phyloP scores from a whole-genome alignment of 257 asterid species.

The Misopates orontium region DNA sequence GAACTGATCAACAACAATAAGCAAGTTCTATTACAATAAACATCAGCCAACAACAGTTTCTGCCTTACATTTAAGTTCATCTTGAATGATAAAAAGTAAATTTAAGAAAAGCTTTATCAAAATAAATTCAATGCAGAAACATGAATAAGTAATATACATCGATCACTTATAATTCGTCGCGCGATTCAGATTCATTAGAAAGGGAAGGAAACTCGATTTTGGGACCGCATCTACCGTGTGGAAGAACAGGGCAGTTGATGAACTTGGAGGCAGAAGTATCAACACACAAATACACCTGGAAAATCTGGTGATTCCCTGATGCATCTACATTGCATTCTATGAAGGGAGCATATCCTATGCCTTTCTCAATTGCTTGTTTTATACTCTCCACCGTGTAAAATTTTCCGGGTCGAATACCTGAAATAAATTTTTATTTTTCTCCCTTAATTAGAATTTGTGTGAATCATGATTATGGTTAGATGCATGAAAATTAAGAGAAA shows the following conservation, averaged over 20 bases:
- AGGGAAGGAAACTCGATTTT: constrained; percentile 58
- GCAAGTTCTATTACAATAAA: too few relatives aligned
- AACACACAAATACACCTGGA: constrained; percentile 65
- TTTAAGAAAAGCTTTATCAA: too few relatives aligned
- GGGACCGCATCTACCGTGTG: constrained; percentile 59
- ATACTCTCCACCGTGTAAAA: constrained; percentile 41
- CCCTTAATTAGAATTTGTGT: background rate
- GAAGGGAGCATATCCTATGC: constrained; percentile 52
- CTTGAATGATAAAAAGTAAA: too few relatives aligned
- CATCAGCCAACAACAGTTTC: too few relatives aligned
- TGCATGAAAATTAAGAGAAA: too few relatives aligned
- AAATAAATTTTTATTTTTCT: background rate
- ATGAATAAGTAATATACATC: too few relatives aligned
- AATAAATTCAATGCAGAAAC: too few relatives aligned
- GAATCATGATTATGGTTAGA: background rate
- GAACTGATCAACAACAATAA: too few relatives aligned
- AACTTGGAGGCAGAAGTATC: constrained; percentile 50
- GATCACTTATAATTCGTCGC: constrained; percentile 27
- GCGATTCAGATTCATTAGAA: constrained; percentile 24
- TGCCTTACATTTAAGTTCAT: too few relatives aligned
- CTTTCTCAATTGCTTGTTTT: constrained; percentile 50
- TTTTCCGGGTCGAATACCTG: constrained; percentile 53
- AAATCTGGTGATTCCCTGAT: constrained; percentile 51
- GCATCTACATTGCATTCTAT: constrained; percentile 66
- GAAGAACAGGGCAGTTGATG: constrained; percentile 58